A percentile compares a stretch with the other conserved stretches of the same genome.
Conservation (phyloP, 108 stramenopile species). For the Skeletonema marinoi region DNA sequence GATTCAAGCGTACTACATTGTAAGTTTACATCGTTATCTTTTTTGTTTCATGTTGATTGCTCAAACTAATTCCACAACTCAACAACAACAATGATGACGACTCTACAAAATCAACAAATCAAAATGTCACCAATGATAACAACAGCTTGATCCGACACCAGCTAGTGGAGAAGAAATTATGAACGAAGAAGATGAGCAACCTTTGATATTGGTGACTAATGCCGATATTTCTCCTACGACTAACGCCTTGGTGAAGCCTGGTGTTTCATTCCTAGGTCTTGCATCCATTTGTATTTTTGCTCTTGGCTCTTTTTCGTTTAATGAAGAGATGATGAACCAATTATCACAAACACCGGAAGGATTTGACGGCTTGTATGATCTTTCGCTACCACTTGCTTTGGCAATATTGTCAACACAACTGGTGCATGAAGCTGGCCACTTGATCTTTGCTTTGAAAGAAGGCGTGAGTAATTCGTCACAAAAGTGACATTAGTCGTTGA, state of each 20-base stretch:
- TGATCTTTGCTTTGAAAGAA: constrained; percentile 54
- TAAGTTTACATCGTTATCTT: no score
- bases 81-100: no score
- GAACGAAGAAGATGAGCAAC: constrained; percentile 48
- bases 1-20: constrained; percentile 64
- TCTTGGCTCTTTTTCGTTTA: constrained; percentile 56
- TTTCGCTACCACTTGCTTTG: constrained; percentile 44
- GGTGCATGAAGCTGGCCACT: constrained; percentile 55
- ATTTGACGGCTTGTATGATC: constrained; percentile 32
- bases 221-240: constrained; percentile 53
- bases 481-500: neutral
- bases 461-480: constrained; percentile 45
- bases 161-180: constrained; percentile 65
- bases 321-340: constrained; percentile 48
- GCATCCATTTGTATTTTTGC: constrained; percentile 53
- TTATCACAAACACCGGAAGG: constrained; percentile 29
- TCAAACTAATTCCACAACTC: no score
- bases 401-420: constrained; percentile 43
- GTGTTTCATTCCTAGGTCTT: constrained; percentile 49
- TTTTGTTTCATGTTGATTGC: no score
- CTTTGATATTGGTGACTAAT: constrained; percentile 57
- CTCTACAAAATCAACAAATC: no score
- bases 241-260: constrained; percentile 44
- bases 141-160: constrained; percentile 58
- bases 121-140: no score